phyloP scores from a whole-genome alignment of 495 filamentous ascomycete genomes.

The Hypoxylon trugodes region DNA sequence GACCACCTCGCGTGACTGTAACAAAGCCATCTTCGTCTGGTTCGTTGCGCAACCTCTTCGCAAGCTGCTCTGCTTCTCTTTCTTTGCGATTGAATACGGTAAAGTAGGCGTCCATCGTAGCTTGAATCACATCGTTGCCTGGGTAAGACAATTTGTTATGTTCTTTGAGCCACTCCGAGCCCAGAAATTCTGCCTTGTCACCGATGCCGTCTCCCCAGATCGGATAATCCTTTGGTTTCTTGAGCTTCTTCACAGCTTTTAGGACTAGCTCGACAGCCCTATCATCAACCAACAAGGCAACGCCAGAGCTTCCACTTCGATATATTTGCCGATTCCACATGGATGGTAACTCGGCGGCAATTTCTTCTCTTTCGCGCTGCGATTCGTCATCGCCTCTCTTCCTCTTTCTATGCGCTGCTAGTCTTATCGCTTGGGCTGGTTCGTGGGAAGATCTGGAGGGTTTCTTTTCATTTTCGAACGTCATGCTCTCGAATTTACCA shows the following conservation, averaged over 20 bases:
- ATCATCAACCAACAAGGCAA: slow-evolving; percentile 84
- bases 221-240: slow-evolving; percentile 63
- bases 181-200: slow-evolving; percentile 63
- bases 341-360: slow-evolving; percentile 63
- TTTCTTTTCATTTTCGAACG: slow-evolving; percentile 68
- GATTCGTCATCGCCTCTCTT: slow-evolving; percentile 65
- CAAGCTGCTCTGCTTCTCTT: slow-evolving; percentile 68
- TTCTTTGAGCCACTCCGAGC: slow-evolving; percentile 66
- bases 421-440: slow-evolving; percentile 51
- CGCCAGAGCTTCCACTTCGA: slow-evolving; percentile 75
- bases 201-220: slow-evolving; percentile 72
- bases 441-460: slow-evolving; percentile 35
- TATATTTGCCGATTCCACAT: slow-evolving; percentile 81
- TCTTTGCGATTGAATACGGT: slow-evolving; percentile 71
- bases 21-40: slow-evolving; percentile 97
- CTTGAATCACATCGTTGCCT: slow-evolving; percentile 65
- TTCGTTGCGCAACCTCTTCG: slow-evolving; percentile 70
- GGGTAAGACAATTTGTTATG: slow-evolving; percentile 78
- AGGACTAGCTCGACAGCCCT: slow-evolving; percentile 74
- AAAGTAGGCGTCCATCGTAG: slow-evolving; percentile 83
- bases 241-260: slow-evolving; percentile 71
- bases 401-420: slow-evolving; percentile 69
- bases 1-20: slow-evolving; percentile 83
- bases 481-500: slow-evolving; percentile 76
- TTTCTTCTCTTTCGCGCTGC: slow-evolving; percentile 62